These are phyloP conservation scores for Cetradonia linearis DNA, from an alignment of 495 filamentous ascomycete species.

Conservation along the genomic window DNA sequence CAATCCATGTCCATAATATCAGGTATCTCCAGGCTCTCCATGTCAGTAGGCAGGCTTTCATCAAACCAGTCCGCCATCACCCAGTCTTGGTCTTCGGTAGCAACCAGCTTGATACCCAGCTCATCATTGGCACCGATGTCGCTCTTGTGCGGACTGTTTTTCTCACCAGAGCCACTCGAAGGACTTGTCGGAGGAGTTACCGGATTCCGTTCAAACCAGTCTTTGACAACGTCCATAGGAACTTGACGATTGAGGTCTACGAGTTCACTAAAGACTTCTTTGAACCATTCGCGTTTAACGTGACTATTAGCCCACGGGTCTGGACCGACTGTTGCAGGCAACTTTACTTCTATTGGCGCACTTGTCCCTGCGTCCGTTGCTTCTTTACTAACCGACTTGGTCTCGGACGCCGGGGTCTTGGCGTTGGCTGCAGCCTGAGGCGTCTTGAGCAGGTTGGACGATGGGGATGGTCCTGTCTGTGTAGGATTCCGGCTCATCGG, in stretches of 20 bases:
- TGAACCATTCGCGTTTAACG: slow-evolving; percentile 35
- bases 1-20: slow-evolving; percentile 22
- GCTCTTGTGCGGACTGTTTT: slow-evolving; percentile 24
- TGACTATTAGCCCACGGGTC: slow-evolving; percentile 38
- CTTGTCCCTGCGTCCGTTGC: slow-evolving; percentile 9
- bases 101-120: slow-evolving; percentile 23
- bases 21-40: slow-evolving; percentile 12
- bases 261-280: slow-evolving; percentile 35
- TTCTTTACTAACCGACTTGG: slow-evolving; percentile 29
- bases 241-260: slow-evolving; percentile 21
- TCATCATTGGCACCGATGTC: slow-evolving; percentile 23
- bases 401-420: slow-evolving; percentile 28
- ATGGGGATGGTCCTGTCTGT: slow-evolving; percentile 38
- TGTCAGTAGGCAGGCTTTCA: slow-evolving; percentile 10
- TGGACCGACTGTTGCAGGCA: slow-evolving; percentile 15
- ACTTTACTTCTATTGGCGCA: not conserved
- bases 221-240: slow-evolving; percentile 30
- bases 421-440: slow-evolving; percentile 28
- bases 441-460: slow-evolving; percentile 36
- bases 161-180: slow-evolving; percentile 14
- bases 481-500: slow-evolving; percentile 31
- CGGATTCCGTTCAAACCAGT: slow-evolving; percentile 33
- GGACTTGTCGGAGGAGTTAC: slow-evolving; percentile 15
- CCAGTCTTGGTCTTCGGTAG: slow-evolving; percentile 27
- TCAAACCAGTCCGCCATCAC: slow-evolving; percentile 31